Percentiles rank a stretch among this genome's conserved stretches.
Conservation (phyloP, 2,329 filamentous ascomycete species). For the Neurospora sp. region DNA sequence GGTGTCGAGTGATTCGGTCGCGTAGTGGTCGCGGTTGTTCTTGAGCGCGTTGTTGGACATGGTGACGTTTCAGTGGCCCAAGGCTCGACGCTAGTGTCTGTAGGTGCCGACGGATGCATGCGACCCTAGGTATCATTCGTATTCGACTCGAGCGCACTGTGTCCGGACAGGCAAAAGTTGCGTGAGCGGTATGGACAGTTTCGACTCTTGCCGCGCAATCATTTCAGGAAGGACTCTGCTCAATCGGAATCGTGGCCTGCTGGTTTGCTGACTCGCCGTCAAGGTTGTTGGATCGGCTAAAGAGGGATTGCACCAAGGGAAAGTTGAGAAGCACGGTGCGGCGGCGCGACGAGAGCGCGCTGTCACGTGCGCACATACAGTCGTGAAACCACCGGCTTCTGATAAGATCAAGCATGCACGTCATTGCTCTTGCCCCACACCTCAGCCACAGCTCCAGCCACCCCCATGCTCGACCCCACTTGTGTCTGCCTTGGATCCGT, state of each 20-base stretch:
- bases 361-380: constrained; percentile 5
- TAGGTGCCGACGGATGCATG: background rate
- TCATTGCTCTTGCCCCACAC: background rate
- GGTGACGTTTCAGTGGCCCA: background rate
- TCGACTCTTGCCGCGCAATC: constrained; percentile 26
- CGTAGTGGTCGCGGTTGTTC: background rate
- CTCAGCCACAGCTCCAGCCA: background rate
- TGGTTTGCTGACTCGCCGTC: constrained; percentile 18
- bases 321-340: background rate
- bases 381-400: background rate
- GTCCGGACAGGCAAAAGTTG: background rate
- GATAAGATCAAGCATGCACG: background rate
- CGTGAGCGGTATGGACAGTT: background rate
- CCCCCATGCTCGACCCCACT: background rate
- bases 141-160: background rate
- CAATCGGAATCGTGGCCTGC: constrained; percentile 24
- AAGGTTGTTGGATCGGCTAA: constrained; percentile 16
- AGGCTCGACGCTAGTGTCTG: background rate
- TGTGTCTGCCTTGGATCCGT: background rate
- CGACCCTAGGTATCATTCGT: background rate
- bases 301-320: background rate
- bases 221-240: constrained; percentile 35
- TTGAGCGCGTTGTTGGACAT: background rate
- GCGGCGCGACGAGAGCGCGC: constrained; percentile 5
- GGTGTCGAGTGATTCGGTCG: background rate